These are phyloP conservation scores for Podosphaera fusca DNA, from an alignment of 2,329 filamentous ascomycete genomes.

Conservation along the genomic window DNA sequence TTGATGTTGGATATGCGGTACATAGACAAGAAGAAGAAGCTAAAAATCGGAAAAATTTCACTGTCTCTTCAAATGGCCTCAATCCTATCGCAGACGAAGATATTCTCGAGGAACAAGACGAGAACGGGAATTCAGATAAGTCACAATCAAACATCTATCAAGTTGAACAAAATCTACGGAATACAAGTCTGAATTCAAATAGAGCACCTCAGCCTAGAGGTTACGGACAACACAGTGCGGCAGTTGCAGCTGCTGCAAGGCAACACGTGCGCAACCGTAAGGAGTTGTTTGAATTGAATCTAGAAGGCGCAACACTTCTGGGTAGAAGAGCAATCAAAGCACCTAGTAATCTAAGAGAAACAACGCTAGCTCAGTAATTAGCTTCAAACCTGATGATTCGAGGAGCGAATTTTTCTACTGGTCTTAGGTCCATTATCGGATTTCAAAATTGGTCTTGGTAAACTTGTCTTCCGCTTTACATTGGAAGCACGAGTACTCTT, in stretches of 20 bases:
- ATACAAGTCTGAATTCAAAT: conserved; percentile 47
- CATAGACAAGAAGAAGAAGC: conserved; percentile 90
- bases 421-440: too few relatives aligned
- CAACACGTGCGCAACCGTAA: conserved; percentile 52
- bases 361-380: background rate
- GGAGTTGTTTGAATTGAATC: conserved; percentile 73
- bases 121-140: conserved; percentile 31
- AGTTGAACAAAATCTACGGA: conserved; percentile 71
- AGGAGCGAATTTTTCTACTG: too few relatives aligned
- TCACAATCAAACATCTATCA: conserved; percentile 32
- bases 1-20: conserved; percentile 94
- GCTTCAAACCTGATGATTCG: too few relatives aligned
- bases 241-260: conserved; percentile 63
- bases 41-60: conserved; percentile 68
- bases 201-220: conserved; percentile 29
- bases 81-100: conserved; percentile 41
- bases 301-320: conserved; percentile 76
- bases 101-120: conserved; percentile 42
- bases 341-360: conserved; percentile 13
- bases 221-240: conserved; percentile 72
- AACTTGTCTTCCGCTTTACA: too few relatives aligned
- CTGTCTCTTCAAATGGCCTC: conserved; percentile 39
- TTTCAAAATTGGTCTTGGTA: too few relatives aligned
- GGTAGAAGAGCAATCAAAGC: conserved; percentile 40
- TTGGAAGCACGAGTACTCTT: too few relatives aligned